Conservation (phyloP, 805 yeast genomes). For the Candida ovalis region DNA sequence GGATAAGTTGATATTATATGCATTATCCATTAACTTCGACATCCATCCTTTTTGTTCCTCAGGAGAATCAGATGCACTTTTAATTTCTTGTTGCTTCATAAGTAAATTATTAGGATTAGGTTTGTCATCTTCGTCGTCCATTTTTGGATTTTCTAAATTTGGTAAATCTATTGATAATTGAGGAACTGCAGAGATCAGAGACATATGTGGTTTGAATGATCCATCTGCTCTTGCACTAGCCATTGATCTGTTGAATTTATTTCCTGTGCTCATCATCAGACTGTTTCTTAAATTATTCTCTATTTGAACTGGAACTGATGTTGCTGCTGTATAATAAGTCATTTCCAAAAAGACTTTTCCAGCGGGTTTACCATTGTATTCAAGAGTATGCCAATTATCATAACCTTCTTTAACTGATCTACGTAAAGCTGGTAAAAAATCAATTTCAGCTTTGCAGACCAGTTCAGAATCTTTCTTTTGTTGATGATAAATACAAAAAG, state of each 20-base stretch:
- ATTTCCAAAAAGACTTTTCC: slow-evolving; percentile 88
- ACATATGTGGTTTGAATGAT: slow-evolving; percentile 8
- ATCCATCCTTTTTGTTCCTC: slow-evolving; percentile 16
- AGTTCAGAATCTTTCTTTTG: slow-evolving; percentile 82
- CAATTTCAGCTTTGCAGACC: slow-evolving; percentile 78
- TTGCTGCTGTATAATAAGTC: slow-evolving; percentile 72
- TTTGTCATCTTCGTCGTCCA: not conserved
- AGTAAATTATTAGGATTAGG: not conserved
- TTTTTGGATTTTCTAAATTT: slow-evolving; percentile 8
- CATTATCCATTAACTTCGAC: slow-evolving; percentile 16
- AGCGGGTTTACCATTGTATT: slow-evolving; percentile 67
- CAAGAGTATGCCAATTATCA: slow-evolving; percentile 80
- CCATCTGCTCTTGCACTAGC: not conserved
- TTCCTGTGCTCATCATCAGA: slow-evolving; percentile 1
- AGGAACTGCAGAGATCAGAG: slow-evolving; percentile 10
- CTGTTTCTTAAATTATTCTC: slow-evolving; percentile 20
- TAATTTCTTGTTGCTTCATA: not conserved
- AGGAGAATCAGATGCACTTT: slow-evolving; percentile 1
- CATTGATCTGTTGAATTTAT: not conserved
- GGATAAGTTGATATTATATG: slow-evolving; percentile 14
- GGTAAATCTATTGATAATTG: slow-evolving; percentile 15
- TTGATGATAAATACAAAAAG: slow-evolving; percentile 78
- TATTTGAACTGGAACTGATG: slow-evolving; percentile 29
- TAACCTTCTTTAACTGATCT: slow-evolving; percentile 69
- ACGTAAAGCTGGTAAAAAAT: slow-evolving; percentile 66